These are phyloP conservation scores for Colletotrichum coccodes DNA, from an alignment of 2,329 filamentous ascomycete genomes.

Conservation along the genomic window DNA sequence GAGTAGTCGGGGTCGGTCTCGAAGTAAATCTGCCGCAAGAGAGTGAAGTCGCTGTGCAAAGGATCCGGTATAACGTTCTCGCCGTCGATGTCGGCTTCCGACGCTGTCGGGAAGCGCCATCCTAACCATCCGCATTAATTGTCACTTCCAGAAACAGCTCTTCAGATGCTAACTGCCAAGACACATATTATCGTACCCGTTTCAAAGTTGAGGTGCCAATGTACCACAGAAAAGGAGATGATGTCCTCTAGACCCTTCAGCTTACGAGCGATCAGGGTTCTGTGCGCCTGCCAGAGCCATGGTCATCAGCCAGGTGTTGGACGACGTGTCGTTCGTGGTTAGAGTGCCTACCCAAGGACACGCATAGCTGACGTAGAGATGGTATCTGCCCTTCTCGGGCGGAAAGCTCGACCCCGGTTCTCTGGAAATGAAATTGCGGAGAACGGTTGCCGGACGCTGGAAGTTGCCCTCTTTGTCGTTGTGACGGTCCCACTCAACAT, in stretches of 20 bases:
- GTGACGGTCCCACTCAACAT: background rate
- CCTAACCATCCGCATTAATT: conserved; percentile 57
- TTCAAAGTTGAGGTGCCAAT: conserved; percentile 81
- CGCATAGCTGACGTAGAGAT: conserved; percentile 93
- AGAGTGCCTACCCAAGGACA: conserved; percentile 79
- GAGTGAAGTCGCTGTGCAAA: conserved; percentile 72
- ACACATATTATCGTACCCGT: conserved; percentile 49
- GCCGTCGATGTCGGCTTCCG: conserved; percentile 61
- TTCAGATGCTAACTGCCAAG: background rate
- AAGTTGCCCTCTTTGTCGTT: background rate
- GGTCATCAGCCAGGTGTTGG: background rate
- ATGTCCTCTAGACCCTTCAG: conserved; percentile 93
- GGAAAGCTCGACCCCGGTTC: conserved; percentile 80
- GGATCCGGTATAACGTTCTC: conserved; percentile 75
- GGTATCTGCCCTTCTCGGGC: conserved; percentile 88
- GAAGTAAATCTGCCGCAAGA: conserved; percentile 85
- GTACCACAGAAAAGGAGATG: conserved; percentile 82
- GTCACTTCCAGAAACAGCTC: background rate
- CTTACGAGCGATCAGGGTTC: conserved; percentile 86
- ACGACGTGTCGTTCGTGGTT: background rate
- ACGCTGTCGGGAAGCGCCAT: conserved; percentile 82
- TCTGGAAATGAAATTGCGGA: conserved; percentile 82
- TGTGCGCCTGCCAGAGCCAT: conserved; percentile 67
- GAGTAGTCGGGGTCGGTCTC: conserved; percentile 75
- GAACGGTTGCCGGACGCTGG: background rate